phyloP scores from a whole-genome alignment of 1,139 yeast genomes.

The Geotrichum klebahnii region DNA sequence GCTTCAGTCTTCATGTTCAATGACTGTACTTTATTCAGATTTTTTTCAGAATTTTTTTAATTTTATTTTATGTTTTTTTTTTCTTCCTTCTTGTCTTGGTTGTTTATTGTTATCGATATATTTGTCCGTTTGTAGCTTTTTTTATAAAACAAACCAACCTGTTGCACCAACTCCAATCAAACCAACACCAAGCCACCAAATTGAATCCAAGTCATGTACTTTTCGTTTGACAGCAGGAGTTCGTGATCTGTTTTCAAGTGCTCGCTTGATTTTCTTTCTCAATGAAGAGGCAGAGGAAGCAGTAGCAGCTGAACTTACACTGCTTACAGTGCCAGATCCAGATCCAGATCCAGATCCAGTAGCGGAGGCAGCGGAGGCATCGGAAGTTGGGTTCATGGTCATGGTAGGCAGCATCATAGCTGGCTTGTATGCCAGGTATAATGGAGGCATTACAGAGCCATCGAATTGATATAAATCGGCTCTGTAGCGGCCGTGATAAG shows the following conservation, averaged over 20 bases:
- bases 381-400: slow-evolving; percentile 78
- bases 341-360: slow-evolving; percentile 34
- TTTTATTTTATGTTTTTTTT: neutral
- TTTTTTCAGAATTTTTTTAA: too few relatives aligned
- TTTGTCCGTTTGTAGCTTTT: neutral
- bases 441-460: slow-evolving; percentile 79
- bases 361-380: slow-evolving; percentile 37
- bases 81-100: neutral
- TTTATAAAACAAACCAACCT: slow-evolving; percentile 35
- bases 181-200: slow-evolving; percentile 49
- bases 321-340: slow-evolving; percentile 28
- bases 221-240: slow-evolving; percentile 63
- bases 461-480: slow-evolving; percentile 75
- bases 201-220: slow-evolving; percentile 46
- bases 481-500: slow-evolving; percentile 76
- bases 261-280: slow-evolving; percentile 55
- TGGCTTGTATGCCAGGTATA: slow-evolving; percentile 87
- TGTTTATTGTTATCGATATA: neutral
- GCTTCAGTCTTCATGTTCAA: too few relatives aligned
- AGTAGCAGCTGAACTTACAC: slow-evolving; percentile 15
- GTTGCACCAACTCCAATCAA: slow-evolving; percentile 44
- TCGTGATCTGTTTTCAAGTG: slow-evolving; percentile 73
- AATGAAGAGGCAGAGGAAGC: slow-evolving; percentile 31
- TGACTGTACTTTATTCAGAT: too few relatives aligned
- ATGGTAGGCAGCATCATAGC: slow-evolving; percentile 93